These are phyloP conservation scores for Aspergillus pseudonomiae DNA, from an alignment of 2,329 filamentous ascomycete genomes.

Conservation along the genomic window DNA sequence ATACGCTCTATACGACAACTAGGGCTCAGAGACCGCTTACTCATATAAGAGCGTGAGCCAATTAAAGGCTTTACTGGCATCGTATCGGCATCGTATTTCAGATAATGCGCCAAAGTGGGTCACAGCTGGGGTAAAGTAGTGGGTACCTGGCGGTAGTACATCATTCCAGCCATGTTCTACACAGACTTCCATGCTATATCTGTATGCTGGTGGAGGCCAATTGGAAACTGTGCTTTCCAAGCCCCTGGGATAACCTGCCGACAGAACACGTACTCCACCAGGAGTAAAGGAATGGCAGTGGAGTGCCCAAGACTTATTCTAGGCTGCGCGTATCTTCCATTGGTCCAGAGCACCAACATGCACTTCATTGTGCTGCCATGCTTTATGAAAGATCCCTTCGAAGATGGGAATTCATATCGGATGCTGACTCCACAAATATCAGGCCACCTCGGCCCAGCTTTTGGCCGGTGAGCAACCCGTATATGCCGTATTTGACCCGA, in stretches of 20 bases:
- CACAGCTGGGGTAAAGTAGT: neutral
- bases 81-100: neutral
- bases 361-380: neutral
- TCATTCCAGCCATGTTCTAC: constrained; percentile 1
- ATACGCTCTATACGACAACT: constrained; percentile 4
- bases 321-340: neutral
- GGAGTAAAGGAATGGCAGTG: neutral
- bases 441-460: neutral
- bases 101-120: constrained; percentile 3
- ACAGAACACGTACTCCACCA: neutral
- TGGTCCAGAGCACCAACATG: neutral
- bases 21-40: neutral
- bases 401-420: neutral
- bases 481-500: neutral
- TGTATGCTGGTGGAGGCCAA: neutral
- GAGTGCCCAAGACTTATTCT: neutral
- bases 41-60: neutral
- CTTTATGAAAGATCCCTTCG: neutral
- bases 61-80: neutral
- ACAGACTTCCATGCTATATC: neutral
- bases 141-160: neutral
- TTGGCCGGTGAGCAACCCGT: neutral
- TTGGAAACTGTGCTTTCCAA: neutral
- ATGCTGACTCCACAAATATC: neutral
- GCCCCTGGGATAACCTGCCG: neutral